These are phyloP conservation scores for Pyracantha coccinea DNA, from an alignment of 331 rosid genomes.

Conservation along the genomic window DNA sequence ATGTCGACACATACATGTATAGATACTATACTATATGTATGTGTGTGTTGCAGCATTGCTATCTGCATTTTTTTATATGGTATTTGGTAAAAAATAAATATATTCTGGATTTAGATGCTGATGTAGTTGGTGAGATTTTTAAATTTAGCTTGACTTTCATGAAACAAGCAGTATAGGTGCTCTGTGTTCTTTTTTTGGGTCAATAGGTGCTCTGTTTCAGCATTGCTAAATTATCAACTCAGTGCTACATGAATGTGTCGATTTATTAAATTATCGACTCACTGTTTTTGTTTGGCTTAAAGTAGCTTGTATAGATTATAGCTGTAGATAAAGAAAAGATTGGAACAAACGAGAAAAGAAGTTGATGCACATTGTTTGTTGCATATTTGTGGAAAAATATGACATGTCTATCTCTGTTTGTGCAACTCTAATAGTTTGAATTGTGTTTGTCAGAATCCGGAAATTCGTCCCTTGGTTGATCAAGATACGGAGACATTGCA, in stretches of 20 bases:
- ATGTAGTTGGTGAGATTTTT: not conserved
- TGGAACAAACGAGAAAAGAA: not conserved
- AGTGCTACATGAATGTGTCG: no score
- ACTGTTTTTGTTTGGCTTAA: no score
- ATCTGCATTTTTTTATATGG: not conserved
- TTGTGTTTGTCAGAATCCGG: slow-evolving; percentile 45
- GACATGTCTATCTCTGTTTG: not conserved
- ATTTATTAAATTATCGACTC: no score
- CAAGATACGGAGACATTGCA: slow-evolving; percentile 61
- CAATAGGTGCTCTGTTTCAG: no score
- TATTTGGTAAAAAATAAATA: not conserved
- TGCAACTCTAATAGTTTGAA: slow-evolving; percentile 3
- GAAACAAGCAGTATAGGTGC: not conserved
- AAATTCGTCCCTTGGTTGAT: slow-evolving; percentile 52
- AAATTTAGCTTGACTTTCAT: not conserved
- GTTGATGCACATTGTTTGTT: not conserved
- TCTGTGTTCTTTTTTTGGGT: not conserved
- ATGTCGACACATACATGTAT: not conserved
- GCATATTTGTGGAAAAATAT: not conserved
- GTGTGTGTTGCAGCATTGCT: not conserved
- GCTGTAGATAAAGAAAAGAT: not conserved
- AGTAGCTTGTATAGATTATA: not conserved
- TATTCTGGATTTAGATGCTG: not conserved
- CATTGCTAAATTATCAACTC: not conserved
- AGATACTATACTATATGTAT: not conserved